Evolutionary conservation across 805 yeast genomes (phyloP).

Genomic region (Lachancea cidri): DNA sequence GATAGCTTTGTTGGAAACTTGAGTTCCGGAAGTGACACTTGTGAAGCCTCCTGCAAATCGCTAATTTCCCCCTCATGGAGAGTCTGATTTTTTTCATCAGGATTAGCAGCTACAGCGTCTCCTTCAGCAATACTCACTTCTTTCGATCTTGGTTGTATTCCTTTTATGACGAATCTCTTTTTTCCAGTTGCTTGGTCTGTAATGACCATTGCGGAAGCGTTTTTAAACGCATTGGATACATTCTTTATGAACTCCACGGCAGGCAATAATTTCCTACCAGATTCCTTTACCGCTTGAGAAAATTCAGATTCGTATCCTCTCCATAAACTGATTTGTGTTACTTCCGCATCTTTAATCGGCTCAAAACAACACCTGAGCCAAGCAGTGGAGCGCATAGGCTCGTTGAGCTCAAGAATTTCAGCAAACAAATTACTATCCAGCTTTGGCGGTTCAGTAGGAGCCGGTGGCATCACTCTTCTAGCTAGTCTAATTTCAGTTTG

Average conservation of each 20-base stretch:
- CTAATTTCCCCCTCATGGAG: neutral
- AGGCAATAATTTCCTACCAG: conserved; percentile 64
- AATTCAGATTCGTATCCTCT: conserved; percentile 88
- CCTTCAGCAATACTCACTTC: conserved; percentile 48
- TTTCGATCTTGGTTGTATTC: conserved; percentile 78
- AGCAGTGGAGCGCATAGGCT: conserved; percentile 86
- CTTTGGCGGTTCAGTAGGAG: conserved; percentile 62
- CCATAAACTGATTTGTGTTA: conserved; percentile 94
- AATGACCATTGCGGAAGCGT: conserved; percentile 90
- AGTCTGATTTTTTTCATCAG: neutral
- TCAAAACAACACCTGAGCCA: conserved; percentile 94
- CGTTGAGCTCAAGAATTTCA: conserved; percentile 62
- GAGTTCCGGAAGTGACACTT: conserved; percentile 23
- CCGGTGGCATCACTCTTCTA: conserved; percentile 55
- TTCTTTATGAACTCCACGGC: conserved; percentile 97
- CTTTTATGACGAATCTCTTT: conserved; percentile 86
- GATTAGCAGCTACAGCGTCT: conserved; percentile 32
- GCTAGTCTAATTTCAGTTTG: conserved; percentile 35
- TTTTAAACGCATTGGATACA: conserved; percentile 81
- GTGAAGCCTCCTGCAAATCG: conserved; percentile 10
- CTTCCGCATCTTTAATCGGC: conserved; percentile 72
- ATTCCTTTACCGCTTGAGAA: conserved; percentile 48
- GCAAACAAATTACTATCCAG: conserved; percentile 50
- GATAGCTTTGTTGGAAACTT: conserved; percentile 27
- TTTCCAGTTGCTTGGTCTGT: conserved; percentile 55